Conservation (phyloP, 306 rosid genomes). For the Gleditsia sinensis region DNA sequence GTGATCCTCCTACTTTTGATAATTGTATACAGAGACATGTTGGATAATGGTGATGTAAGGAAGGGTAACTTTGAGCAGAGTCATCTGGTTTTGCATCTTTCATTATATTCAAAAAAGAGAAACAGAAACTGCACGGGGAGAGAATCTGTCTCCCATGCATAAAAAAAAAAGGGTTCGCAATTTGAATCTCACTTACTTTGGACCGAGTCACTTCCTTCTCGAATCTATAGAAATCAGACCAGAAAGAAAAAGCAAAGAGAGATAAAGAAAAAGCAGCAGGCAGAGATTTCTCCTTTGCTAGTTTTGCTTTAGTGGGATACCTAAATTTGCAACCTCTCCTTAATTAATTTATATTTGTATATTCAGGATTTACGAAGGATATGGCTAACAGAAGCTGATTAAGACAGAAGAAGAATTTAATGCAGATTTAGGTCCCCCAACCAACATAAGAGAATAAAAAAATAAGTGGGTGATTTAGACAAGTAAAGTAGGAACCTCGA, state of each 20-base stretch:
- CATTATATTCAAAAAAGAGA: conserved; percentile 46
- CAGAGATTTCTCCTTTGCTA: conserved; percentile 54
- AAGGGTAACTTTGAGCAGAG: conserved; percentile 37
- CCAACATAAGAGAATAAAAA: not conserved
- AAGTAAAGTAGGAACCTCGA: conserved; percentile 13
- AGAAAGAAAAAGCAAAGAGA: conserved; percentile 47
- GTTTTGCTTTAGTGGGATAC: conserved; percentile 44
- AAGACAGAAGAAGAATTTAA: conserved; percentile 20
- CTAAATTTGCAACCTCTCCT: conserved; percentile 25
- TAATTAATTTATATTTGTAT: conserved; percentile 17
- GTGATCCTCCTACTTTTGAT: conserved; percentile 15
- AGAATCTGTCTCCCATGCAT: conserved; percentile 75
- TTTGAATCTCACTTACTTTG: conserved; percentile 68
- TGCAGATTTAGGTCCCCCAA: not conserved
- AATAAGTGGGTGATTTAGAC: not conserved
- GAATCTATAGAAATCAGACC: conserved; percentile 67
- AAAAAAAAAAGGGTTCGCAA: conserved; percentile 32
- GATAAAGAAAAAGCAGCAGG: conserved; percentile 64
- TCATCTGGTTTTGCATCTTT: conserved; percentile 35
- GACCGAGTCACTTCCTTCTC: conserved; percentile 74
- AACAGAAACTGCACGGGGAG: conserved; percentile 59
- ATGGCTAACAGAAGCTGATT: conserved; percentile 17
- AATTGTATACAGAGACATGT: conserved; percentile 28
- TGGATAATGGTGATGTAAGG: conserved; percentile 33
- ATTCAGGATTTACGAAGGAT: conserved; percentile 31